Conservation (phyloP, 208 protist species). For the Trypanosoma lewisi region DNA sequence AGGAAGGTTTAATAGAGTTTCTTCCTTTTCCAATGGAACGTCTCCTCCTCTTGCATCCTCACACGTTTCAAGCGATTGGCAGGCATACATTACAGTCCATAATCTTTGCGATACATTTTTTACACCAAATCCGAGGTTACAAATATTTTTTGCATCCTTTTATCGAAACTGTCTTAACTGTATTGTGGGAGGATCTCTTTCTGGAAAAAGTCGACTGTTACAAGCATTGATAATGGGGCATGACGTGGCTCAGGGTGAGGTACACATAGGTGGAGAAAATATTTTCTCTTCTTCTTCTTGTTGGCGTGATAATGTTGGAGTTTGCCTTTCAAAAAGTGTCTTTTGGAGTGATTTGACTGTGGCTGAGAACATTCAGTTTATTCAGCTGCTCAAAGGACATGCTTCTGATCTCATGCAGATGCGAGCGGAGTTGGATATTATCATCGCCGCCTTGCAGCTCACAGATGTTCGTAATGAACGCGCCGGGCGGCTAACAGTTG, state of each 20-base stretch:
- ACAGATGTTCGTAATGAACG: slow-evolving; percentile 10
- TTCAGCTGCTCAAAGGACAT: slow-evolving; percentile 54
- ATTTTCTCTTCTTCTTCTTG: not conserved
- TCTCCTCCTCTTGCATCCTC: too few relatives aligned
- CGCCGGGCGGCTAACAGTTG: slow-evolving; percentile 19
- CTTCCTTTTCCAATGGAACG: too few relatives aligned
- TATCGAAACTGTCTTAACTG: slow-evolving; percentile 28
- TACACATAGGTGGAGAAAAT: slow-evolving; percentile 10
- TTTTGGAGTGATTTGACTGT: slow-evolving; percentile 74
- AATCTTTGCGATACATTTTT: not conserved
- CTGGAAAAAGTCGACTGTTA: slow-evolving; percentile 19
- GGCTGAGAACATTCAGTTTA: slow-evolving; percentile 73
- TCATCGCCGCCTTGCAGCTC: slow-evolving; percentile 26
- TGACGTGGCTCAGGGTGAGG: not conserved
- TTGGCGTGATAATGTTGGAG: slow-evolving; percentile 40
- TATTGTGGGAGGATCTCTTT: slow-evolving; percentile 11
- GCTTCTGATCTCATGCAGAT: slow-evolving; percentile 5
- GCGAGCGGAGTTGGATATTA: slow-evolving; percentile 5
- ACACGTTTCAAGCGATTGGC: slow-evolving; percentile 10
- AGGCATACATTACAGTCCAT: slow-evolving; percentile 8
- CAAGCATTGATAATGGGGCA: slow-evolving; percentile 18
- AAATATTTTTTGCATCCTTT: slow-evolving; percentile 5
- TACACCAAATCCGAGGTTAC: not conserved
- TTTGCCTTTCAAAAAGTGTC: slow-evolving; percentile 82
- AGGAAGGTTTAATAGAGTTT: too few relatives aligned